Evolutionary conservation across 1,284 basidiomycete genomes (phyloP), one percentile per base, ranked within the genome.

Genomic region (Sporisorium exsertum): DNA sequence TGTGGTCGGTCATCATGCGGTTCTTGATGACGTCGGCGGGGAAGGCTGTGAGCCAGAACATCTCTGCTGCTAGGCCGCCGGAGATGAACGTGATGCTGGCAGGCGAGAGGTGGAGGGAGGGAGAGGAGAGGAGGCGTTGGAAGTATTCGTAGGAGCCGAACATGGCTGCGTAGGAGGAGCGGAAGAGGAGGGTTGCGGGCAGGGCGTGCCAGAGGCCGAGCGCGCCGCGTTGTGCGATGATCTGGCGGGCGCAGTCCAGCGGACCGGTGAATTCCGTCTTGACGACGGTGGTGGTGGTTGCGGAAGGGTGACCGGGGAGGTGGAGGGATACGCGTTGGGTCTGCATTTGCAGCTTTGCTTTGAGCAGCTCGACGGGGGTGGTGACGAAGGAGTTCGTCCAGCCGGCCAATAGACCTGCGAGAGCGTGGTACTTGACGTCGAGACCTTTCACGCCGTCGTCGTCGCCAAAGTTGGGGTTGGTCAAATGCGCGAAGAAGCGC

Each of bases 341-440:
- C 81, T 93, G 92, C 80, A 93, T 88, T 83, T 93, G 92, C 18
- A 93, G 87, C 80, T 92, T 92, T 50, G 93, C 92, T 90, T 86
- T 77, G 29, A 82, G 51, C 9, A 78, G 63, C 54, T 81, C 92
- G 52, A 93, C 88, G 0, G 92, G 92, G 1, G 91, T 91, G 2
- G 79, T 83, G 26, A 93, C 85, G 22, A 91, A 77, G 53, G 83
- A 91, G 88, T 92, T 93, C 4, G 92, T 93, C 85, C 89, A 88
- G 3, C 92, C 92, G 7, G 92, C 92, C 75, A 90, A 88, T n/a
- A 92, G 83, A 0, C 92, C 92, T 2, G 92, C 91, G 24, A 92
- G 60, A 55, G 71, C 73, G 40, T 84, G 83, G 49, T 78, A 79
- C 7, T 46, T 46, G 9, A 79, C 26, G 0, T 76, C 80, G 5